A percentile compares a stretch with the other conserved stretches of the same genome.
phyloP scores from a whole-genome alignment of 2,329 filamentous ascomycete species.

The Paraphaeosphaeria sporulosa region DNA sequence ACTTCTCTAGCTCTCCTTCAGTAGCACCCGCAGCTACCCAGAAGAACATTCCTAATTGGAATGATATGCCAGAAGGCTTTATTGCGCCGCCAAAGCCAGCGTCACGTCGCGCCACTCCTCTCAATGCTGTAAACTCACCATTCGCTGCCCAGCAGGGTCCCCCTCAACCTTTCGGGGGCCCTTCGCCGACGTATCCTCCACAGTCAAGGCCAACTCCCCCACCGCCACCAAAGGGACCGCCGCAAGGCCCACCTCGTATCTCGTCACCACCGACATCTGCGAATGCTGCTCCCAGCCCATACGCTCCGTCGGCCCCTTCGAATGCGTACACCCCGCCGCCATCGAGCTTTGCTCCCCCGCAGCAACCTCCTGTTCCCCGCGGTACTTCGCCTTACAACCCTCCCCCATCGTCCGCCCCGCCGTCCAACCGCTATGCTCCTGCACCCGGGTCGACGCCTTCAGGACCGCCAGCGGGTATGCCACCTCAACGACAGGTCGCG shows the following conservation, averaged over 20 bases:
- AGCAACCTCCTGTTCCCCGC: slow-evolving; percentile 69
- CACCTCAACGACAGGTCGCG: slow-evolving; percentile 53
- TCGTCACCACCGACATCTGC: slow-evolving; percentile 70
- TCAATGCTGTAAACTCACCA: slow-evolving; percentile 74
- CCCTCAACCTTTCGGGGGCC: slow-evolving; percentile 66
- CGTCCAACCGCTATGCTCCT: slow-evolving; percentile 69
- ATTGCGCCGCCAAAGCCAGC: slow-evolving; percentile 73
- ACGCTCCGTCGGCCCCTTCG: slow-evolving; percentile 63
- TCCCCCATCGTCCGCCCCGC: slow-evolving; percentile 72
- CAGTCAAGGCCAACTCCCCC: slow-evolving; percentile 72
- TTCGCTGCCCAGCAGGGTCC: slow-evolving; percentile 69
- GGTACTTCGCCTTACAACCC: slow-evolving; percentile 87
- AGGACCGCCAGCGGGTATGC: slow-evolving; percentile 48
- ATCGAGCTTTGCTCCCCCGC: slow-evolving; percentile 55
- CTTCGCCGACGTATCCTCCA: slow-evolving; percentile 62
- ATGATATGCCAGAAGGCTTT: slow-evolving; percentile 78
- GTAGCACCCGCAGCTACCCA: slow-evolving; percentile 72
- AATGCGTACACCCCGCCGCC: slow-evolving; percentile 67
- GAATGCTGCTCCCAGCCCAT: slow-evolving; percentile 66
- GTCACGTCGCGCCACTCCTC: slow-evolving; percentile 76
- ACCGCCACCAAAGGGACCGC: slow-evolving; percentile 79
- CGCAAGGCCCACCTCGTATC: slow-evolving; percentile 58
- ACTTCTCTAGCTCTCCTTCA: slow-evolving; percentile 70
- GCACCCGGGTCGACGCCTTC: slow-evolving; percentile 65
- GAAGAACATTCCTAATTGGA: slow-evolving; percentile 84